phyloP scores from a whole-genome alignment of 129 eudicot species.

The Lactuca saligna region DNA sequence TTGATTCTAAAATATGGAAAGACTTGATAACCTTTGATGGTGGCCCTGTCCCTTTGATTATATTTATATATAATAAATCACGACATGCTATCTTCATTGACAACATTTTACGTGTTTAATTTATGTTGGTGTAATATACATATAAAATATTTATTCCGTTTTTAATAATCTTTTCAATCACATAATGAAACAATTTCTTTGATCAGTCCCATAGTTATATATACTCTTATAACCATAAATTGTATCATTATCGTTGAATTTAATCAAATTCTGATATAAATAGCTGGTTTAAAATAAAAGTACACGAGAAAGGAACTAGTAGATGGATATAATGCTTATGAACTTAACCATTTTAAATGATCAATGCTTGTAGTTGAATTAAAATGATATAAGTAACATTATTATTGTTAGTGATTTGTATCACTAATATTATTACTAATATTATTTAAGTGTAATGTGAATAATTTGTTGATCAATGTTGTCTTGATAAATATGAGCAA shows the following conservation, averaged over 20 bases:
- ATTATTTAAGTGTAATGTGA: no score
- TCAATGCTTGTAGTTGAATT: neutral
- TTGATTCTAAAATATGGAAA: no score
- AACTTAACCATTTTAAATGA: neutral
- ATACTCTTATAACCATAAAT: no score
- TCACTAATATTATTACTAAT: no score
- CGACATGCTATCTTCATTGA: neutral
- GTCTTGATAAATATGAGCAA: no score
- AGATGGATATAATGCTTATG: neutral
- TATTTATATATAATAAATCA: no score
- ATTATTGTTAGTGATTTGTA: no score
- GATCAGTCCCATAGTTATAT: neutral
- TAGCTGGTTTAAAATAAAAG: no score
- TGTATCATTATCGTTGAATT: no score
- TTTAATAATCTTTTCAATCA: neutral
- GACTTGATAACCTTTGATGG: neutral
- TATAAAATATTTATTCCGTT: neutral
- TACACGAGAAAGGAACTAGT: neutral
- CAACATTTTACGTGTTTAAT: neutral
- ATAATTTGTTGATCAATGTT: no score
- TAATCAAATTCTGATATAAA: no score
- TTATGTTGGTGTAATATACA: neutral
- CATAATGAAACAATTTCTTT: no score
- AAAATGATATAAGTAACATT: neutral
- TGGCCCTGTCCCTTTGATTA: neutral